phyloP scores from a whole-genome alignment of 73 alveolate species.

The Stentor coeruleus region DNA sequence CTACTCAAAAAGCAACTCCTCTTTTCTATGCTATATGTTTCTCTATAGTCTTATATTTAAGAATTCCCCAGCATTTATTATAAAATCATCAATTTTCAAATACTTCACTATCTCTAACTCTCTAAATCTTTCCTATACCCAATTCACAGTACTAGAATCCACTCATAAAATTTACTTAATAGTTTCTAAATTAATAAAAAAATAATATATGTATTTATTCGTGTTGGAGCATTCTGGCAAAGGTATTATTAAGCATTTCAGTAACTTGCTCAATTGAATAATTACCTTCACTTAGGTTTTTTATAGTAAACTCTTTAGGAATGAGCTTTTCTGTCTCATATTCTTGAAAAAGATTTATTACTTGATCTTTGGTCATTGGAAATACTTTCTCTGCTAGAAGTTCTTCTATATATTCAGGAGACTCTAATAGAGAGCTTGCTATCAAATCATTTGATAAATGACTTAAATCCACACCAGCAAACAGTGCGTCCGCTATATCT shows the following conservation, averaged over 20 bases:
- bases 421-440: neutral
- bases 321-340: neutral
- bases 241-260: neutral
- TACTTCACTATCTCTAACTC: no score
- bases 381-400: neutral
- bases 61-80: no score
- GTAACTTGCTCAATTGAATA: neutral
- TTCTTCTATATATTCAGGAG: neutral
- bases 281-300: neutral
- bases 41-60: no score
- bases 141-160: no score
- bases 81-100: no score
- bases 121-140: no score
- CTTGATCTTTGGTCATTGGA: slow-evolving; percentile 3
- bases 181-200: no score
- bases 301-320: neutral
- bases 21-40: no score
- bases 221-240: neutral
- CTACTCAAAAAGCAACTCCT: no score
- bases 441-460: neutral
- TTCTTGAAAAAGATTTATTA: neutral
- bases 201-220: no score
- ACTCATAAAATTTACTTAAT: no score
- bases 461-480: neutral
- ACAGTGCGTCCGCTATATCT: neutral